These are phyloP conservation scores for Aspergillus tamarii DNA, from an alignment of 2,329 filamentous ascomycete species.

Conservation along the genomic window DNA sequence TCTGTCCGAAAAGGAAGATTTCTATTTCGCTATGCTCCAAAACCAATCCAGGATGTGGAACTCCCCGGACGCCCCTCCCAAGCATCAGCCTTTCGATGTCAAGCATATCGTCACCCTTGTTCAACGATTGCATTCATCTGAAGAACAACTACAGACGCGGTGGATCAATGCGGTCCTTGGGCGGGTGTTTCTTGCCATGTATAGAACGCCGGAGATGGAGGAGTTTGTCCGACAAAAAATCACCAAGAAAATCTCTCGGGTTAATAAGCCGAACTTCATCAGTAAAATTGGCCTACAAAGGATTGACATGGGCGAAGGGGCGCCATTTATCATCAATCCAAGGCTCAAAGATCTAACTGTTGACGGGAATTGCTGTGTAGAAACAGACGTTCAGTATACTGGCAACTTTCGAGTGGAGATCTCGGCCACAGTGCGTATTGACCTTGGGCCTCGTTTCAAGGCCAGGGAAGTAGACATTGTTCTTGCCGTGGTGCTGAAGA, in stretches of 20 bases:
- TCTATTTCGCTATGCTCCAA: constrained; percentile 88
- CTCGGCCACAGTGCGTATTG: constrained; percentile 88
- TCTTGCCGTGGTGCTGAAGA: constrained; percentile 81
- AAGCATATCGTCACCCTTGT: constrained; percentile 88
- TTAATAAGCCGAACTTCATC: constrained; percentile 89
- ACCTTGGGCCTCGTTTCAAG: constrained; percentile 86
- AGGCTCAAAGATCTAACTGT: constrained; percentile 86
- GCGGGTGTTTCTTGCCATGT: constrained; percentile 82
- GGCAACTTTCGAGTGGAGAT: constrained; percentile 90
- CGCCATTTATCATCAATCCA: constrained; percentile 86
- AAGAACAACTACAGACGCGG: constrained; percentile 85
- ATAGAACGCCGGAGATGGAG: constrained; percentile 82
- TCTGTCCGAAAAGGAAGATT: constrained; percentile 95
- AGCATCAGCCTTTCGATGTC: constrained; percentile 76
- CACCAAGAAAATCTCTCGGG: constrained; percentile 92
- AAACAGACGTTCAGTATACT: constrained; percentile 84
- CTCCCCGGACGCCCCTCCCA: constrained; percentile 62
- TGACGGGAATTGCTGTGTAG: constrained; percentile 84
- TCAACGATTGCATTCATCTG: constrained; percentile 85
- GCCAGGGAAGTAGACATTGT: constrained; percentile 86
- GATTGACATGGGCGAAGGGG: constrained; percentile 83
- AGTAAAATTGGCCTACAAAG: constrained; percentile 79
- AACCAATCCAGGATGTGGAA: constrained; percentile 74
- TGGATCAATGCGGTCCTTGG: constrained; percentile 94
- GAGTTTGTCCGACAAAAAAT: constrained; percentile 81